Evolutionary conservation across 441 rosid species (phyloP).

Genomic region (Viola pubescens): DNA sequence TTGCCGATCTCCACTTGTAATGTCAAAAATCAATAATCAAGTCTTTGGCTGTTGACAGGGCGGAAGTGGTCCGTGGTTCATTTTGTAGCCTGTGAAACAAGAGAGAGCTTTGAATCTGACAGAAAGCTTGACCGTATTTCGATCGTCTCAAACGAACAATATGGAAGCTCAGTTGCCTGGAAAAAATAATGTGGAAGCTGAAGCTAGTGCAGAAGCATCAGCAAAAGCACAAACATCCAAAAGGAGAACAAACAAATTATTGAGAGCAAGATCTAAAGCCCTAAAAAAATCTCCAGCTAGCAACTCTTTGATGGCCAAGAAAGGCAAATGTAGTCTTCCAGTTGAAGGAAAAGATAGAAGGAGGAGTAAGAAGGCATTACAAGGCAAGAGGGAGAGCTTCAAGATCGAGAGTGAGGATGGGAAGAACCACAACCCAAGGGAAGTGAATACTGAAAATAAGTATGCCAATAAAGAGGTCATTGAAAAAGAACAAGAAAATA

Average conservation of each 20-base stretch:
- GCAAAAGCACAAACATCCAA: slow-evolving; percentile 27
- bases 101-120: slow-evolving; percentile 18
- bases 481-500: slow-evolving; percentile 18
- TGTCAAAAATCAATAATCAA: neutral
- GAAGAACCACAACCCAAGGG: slow-evolving; percentile 24
- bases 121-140: neutral
- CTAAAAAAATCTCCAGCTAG: slow-evolving; percentile 31
- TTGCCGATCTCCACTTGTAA: neutral
- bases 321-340: slow-evolving; percentile 17
- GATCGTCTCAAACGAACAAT: neutral
- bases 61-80: neutral
- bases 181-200: slow-evolving; percentile 7
- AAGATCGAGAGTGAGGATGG: slow-evolving; percentile 13
- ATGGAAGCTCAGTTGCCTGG: slow-evolving; percentile 6
- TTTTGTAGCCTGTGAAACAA: slow-evolving; percentile 26
- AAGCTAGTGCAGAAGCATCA: slow-evolving; percentile 18
- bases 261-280: slow-evolving; percentile 31
- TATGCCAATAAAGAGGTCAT: slow-evolving; percentile 6
- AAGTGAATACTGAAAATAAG: slow-evolving; percentile 17
- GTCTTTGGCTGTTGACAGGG: neutral
- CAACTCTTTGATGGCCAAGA: slow-evolving; percentile 21
- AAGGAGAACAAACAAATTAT: slow-evolving; percentile 25
- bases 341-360: slow-evolving; percentile 16
- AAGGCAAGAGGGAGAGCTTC: slow-evolving; percentile 15
- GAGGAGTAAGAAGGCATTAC: slow-evolving; percentile 16